phyloP scores from a whole-genome alignment of 768 basidiomycete species.

The Boletus rufocinnamomeus region DNA sequence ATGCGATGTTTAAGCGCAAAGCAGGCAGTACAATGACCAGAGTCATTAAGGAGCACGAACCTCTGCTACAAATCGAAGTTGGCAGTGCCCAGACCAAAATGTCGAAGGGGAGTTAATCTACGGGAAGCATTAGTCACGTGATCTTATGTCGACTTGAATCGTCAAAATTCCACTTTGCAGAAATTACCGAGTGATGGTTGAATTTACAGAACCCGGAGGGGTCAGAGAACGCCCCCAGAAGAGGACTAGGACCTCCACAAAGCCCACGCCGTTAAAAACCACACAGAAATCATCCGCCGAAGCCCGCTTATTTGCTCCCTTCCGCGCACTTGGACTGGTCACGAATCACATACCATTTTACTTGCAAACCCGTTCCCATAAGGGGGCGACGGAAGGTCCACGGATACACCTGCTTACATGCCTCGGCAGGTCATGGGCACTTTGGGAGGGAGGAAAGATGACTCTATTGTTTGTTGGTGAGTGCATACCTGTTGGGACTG shows the following conservation, averaged over 20 bases:
- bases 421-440: constrained; percentile 86
- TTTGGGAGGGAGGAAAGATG: constrained; percentile 98
- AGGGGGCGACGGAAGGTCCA: constrained; percentile 83
- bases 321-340: constrained; percentile 92
- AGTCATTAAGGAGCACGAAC: too few species aligned
- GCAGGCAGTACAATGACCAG: too few species aligned
- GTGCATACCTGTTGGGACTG: constrained; percentile 28
- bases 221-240: constrained; percentile 29
- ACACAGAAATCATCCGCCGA: constrained; percentile 15
- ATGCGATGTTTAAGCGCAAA: neutral
- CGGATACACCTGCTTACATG: constrained; percentile 84
- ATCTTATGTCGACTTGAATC: neutral
- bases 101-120: too few species aligned
- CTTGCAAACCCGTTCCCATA: constrained; percentile 80
- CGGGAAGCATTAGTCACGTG: too few species aligned
- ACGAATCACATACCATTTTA: constrained; percentile 90
- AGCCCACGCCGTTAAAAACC: constrained; percentile 4
- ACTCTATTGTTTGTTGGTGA: constrained; percentile 88
- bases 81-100: too few species aligned
- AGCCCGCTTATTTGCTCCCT: constrained; percentile 80
- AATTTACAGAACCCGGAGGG: constrained; percentile 16
- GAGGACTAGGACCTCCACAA: constrained; percentile 19
- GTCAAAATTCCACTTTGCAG: neutral
- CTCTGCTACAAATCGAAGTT: too few species aligned
- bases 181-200: constrained; percentile 21